Evolutionary conservation across 1,284 basidiomycete genomes (phyloP), one percentile per base, ranked within the genome.

Genomic region (Ceratobasidium sp.): DNA sequence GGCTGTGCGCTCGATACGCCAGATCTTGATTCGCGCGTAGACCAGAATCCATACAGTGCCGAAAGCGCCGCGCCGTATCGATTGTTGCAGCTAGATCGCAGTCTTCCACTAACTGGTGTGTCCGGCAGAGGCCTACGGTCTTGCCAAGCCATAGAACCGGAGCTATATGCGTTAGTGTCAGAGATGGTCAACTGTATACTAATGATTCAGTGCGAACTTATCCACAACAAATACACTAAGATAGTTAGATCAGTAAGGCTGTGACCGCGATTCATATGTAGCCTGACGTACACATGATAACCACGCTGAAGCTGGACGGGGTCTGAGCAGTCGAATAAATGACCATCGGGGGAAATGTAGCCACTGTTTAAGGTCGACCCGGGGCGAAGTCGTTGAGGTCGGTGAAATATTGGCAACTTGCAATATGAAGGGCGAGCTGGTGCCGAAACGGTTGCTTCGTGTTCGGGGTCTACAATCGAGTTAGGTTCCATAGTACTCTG

Each of bases 21-120:
- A 34, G 37, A 77, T 2, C 84, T 86, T 6, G 85, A 82, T 40
- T 86, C 83, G 9, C 89, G 86, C 2, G 89, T 86, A 11, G 82
- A 80, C 89, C 89, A 90, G 80, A 91, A 90, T 9, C 82, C 83
- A 76, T 88, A 80, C 6, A 90, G 77, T 0, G 89, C 87, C 0
- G 88, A 89, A 62, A 87, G 87, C 0, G 90, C 89, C 1, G 89
- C 89, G 0, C 89, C 90, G 37, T 89, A 86, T 57, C 89, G 82
- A 79, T 90, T 88, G 78, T 90, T 83, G 54, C 84, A 81, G 0
- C 51, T 68, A 29, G 80, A 78, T 0, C 77, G 73, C 76, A 90
- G 89, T 32, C 79, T 79, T 19, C 82, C 76, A 2, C 86, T 85
- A 2, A 81, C 84, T 0, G 90, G 88, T 0, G 87, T 86, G 69